These are phyloP conservation scores for Letharia columbiana DNA, from an alignment of 495 filamentous ascomycete species.

Conservation along the genomic window DNA sequence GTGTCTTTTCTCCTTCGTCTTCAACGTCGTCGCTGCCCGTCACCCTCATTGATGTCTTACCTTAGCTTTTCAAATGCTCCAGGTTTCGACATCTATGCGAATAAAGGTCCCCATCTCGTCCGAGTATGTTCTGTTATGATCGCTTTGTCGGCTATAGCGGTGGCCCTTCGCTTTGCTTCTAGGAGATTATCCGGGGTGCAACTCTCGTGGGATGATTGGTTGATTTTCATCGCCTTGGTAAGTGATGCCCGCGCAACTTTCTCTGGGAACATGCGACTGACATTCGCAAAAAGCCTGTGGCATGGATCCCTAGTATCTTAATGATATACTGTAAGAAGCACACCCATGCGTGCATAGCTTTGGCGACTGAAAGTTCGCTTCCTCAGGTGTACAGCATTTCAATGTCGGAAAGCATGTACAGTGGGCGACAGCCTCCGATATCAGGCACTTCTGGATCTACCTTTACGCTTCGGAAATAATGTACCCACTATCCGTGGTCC, in stretches of 20 bases:
- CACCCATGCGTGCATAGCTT: background rate
- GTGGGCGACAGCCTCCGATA: background rate
- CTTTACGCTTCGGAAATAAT: slow-evolving; percentile 15
- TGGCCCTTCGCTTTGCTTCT: slow-evolving; percentile 29
- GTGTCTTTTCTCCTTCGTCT: background rate
- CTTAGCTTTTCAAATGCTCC: background rate
- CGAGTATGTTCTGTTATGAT: slow-evolving; percentile 25
- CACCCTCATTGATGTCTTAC: background rate
- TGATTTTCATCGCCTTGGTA: slow-evolving; percentile 35
- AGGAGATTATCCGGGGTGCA: slow-evolving; percentile 26
- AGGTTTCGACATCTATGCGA: slow-evolving; percentile 9
- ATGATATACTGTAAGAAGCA: slow-evolving; percentile 8
- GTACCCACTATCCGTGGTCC: slow-evolving; percentile 29
- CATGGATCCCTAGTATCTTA: slow-evolving; percentile 6
- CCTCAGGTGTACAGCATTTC: slow-evolving; percentile 6
- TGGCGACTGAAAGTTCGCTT: background rate
- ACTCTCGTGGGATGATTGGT: slow-evolving; percentile 33
- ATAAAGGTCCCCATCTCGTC: slow-evolving; percentile 13
- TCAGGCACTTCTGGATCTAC: slow-evolving; percentile 10
- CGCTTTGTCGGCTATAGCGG: slow-evolving; percentile 29
- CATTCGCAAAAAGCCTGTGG: background rate
- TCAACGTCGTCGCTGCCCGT: background rate
- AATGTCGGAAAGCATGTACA: slow-evolving; percentile 6
- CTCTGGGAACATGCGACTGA: background rate
- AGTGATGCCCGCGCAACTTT: background rate